Base-by-base conservation (phyloP, 768 basidiomycete genomes). In the Lactarius akahatsu region DNA sequence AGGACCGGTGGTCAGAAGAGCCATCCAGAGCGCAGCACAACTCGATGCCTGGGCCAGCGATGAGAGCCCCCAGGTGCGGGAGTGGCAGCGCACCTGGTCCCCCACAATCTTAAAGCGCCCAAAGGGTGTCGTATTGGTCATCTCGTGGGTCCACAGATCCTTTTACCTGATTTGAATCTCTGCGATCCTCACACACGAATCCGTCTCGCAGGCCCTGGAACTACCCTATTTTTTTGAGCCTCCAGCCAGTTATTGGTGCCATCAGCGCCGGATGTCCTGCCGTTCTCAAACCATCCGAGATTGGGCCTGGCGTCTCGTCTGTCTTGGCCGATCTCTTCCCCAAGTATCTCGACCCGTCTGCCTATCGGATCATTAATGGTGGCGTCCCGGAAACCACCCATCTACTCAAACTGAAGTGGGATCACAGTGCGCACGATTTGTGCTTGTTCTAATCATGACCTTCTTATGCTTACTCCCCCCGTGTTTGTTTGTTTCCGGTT, bases 191-290 rank as follows among this genome's bases (percentile, higher is more conserved):
- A 65, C 54, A 2, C 36, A n/a, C 16, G 8, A 56, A 16, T 23
- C 40, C 23, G 23, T 6, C 60, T 58, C 32, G 57, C 47, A 66
- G 57, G 40, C 67, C 68, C 56, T 64, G 56, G 57, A 57, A 69
- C 30, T 69, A 40, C 57, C 68, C 68, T 26, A 3, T 70, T n/a
- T 28, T 43, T 20, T 57, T 70, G 52, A 56, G 56, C 18, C 32
- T 70, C 34, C 63, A 64, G 30, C 65, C 69, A 9, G 4, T 70
- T 1, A 56, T 69, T 55, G 88, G 88, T 9, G 93, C 93, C 1
- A 83, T 96, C 47, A 88, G 92, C 0, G 90, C 92, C 2, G 94
- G 94, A 7, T 88, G 87, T 71, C 80, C 89, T 0, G 85, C 83
- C 3, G 76, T 89, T 5, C 56, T 94, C 60, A 95, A 95, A 74